Evolutionary conservation across 495 filamentous ascomycete genomes (phyloP).

Genomic region (Penicillium tannophilum): DNA sequence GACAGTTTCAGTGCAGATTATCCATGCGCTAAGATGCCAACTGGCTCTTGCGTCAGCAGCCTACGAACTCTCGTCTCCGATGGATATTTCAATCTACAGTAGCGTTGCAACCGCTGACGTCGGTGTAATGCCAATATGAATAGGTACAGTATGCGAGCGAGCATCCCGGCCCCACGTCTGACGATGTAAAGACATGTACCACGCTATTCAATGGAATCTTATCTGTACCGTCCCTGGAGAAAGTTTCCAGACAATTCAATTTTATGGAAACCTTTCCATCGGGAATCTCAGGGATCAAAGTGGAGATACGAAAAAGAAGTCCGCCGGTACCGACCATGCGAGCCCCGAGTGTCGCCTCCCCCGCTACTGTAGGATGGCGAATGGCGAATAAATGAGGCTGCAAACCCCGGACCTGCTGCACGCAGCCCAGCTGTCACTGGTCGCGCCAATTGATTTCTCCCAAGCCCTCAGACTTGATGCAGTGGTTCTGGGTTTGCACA

Average conservation of each 20-base stretch:
- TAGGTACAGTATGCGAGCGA: neutral
- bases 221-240: neutral
- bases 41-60: neutral
- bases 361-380: conserved; percentile 23
- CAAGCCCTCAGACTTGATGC: too few species aligned
- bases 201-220: neutral
- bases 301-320: neutral
- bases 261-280: neutral
- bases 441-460: neutral
- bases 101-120: neutral
- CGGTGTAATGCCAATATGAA: neutral
- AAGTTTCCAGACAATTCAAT: neutral
- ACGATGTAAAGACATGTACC: too few species aligned
- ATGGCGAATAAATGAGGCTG: conserved; percentile 20
- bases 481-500: neutral
- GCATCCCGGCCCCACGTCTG: too few species aligned
- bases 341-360: conserved; percentile 14
- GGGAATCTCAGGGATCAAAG: neutral
- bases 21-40: neutral
- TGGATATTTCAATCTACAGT: neutral
- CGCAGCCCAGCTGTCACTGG: conserved; percentile 4
- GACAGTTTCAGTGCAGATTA: neutral
- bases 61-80: neutral
- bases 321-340: neutral
- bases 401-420: neutral